Base-by-base conservation (phyloP, 2,329 filamentous ascomycete species). In the Lasiodiplodia sp. region DNA sequence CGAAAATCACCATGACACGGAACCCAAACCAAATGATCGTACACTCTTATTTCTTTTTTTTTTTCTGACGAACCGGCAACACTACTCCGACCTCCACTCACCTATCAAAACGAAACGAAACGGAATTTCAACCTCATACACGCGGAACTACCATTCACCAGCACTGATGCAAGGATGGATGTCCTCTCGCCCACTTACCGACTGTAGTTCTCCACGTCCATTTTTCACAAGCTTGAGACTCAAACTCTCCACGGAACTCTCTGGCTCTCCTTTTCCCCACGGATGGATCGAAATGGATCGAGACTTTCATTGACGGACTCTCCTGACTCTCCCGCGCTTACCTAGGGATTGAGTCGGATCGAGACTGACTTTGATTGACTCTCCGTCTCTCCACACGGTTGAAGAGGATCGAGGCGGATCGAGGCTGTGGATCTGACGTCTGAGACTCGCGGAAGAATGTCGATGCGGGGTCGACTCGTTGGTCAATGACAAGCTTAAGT, bases 401-500 rank as follows among this genome's bases (percentile, higher is more conserved):
- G 40, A 34, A 23, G 23, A 34, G 40, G 58, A 63, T 63, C 18
- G 40, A 63, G 25, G 40, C 31, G 40, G 58, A 63, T 63, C 11
- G 58, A 63, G 58, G 18, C 25, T 23, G 40, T 63, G 58, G 58
- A 63, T 63, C 4, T 37, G 58, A 63, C 18, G 28, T 63, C 18
- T 40, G 28, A 34, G 40, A 37, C 47, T 63, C 58, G 40, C 40
- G 40, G 58, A 38, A 44, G 31, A 21, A 28, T 23, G 40, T 18
- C 16, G 25, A n/a, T 18, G 58, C 34, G 58, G 23, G 44, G 58
- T 63, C 47, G 58, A 63, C 58, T 63, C 58, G 40, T 63, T 49
- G 58, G 58, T 34, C 18, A 37, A 21, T 12, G 57, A 23, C 16
- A 14, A 23, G 37, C 16, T 25, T 44, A 23, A 28, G 21, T 23